Evolutionary conservation across 768 basidiomycete species (phyloP), one percentile per base, ranked within the genome.

Genomic region (Mycena crocata): DNA sequence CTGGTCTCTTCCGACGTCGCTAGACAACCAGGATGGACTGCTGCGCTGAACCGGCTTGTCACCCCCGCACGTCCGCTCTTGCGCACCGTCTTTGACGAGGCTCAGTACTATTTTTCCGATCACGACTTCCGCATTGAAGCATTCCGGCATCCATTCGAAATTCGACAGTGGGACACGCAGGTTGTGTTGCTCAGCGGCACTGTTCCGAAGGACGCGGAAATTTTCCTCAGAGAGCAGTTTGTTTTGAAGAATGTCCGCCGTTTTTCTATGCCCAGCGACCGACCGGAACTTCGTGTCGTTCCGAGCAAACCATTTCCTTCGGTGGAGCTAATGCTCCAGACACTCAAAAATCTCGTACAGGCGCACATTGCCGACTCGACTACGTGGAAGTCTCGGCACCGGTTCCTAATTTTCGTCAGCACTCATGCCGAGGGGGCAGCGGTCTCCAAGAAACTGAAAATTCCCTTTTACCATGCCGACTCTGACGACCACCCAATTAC

Each of bases 11-110:
- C 70, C 13, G 73, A 76, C 62, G 24, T 58, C 8, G 57, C 69
- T 14, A 46, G 34, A 4, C 39, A 37, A n/a, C 19, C 32, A 0
- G 10, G 30, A 0, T 81, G 72, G 71, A 19, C 21, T 1, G 14
- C 44, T 2, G 39, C 57, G 1, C 45, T 78, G 3, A 32, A 44
- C 0, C 7, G 57, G 0, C 61, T 74, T 0, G 28, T 54, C 5
- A 31, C 32, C 0, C 2, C 26, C 0, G 63, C 45, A 8, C 15
- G 15, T 34, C 23, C 42, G 0, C 45, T 79, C 0, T 37, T 65
- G 0, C 65, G 72, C 0, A 39, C 59, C 0, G 48, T 79, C 0
- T 34, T 78, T 2, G 75, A 80, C 21, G 75, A 79, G 31, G 71
- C 71, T 0, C 74, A 76, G 23, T 65, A 74, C 2, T 70, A 70